Conservation (phyloP, 2,329 filamentous ascomycete species). For the Seiridium cupressi region DNA sequence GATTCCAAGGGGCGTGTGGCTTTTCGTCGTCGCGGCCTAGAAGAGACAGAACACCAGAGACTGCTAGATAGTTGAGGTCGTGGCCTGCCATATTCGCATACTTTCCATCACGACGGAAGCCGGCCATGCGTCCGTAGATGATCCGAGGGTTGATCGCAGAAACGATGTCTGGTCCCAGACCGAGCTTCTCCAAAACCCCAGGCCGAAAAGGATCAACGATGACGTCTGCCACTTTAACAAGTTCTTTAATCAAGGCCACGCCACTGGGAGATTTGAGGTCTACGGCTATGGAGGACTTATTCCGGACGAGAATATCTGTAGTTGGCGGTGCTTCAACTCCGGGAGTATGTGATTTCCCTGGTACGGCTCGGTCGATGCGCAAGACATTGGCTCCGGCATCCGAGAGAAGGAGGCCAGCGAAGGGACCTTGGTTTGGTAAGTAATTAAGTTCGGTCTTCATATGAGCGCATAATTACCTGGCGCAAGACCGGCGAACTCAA, state of each 20-base stretch:
- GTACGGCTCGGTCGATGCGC: slow-evolving; percentile 71
- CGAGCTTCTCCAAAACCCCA: slow-evolving; percentile 82
- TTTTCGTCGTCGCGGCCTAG: slow-evolving; percentile 68
- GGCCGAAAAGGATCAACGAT: slow-evolving; percentile 93
- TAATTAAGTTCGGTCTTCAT: not conserved
- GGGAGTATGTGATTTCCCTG: slow-evolving; percentile 34
- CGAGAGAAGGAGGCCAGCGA: slow-evolving; percentile 82
- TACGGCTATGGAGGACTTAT: slow-evolving; percentile 77
- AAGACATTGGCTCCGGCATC: slow-evolving; percentile 88
- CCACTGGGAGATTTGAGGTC: slow-evolving; percentile 71
- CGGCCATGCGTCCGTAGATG: slow-evolving; percentile 83
- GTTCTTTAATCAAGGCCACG: slow-evolving; percentile 61
- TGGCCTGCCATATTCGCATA: slow-evolving; percentile 90
- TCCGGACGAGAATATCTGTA: slow-evolving; percentile 72
- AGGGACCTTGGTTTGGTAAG: slow-evolving; percentile 61
- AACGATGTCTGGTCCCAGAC: slow-evolving; percentile 70
- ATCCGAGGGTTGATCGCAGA: slow-evolving; percentile 68
- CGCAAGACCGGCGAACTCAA: slow-evolving; percentile 61
- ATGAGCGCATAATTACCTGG: slow-evolving; percentile 44
- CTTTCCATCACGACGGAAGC: slow-evolving; percentile 82
- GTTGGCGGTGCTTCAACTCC: slow-evolving; percentile 41
- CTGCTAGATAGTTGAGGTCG: slow-evolving; percentile 94
- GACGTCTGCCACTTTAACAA: slow-evolving; percentile 67
- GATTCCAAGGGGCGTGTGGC: slow-evolving; percentile 78
- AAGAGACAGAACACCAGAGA: slow-evolving; percentile 75